phyloP scores from a whole-genome alignment of 441 rosid genomes.

The Dalechampia spathulata region DNA sequence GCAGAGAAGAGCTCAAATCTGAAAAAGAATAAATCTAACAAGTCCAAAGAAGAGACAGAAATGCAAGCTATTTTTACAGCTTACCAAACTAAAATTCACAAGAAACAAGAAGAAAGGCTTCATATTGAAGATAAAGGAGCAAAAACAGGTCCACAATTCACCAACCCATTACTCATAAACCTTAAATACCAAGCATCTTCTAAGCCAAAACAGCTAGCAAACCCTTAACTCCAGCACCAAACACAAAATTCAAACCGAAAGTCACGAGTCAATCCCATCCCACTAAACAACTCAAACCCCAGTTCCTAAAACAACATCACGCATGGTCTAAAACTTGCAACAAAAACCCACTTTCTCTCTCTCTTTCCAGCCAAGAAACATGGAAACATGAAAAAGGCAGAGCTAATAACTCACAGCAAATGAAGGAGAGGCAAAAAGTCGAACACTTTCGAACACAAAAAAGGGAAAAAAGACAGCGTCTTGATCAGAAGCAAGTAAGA shows the following conservation, averaged over 20 bases:
- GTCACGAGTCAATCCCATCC: slow-evolving; percentile 22
- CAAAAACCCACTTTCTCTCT: background rate
- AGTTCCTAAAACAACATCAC: slow-evolving; percentile 9
- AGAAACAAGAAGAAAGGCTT: slow-evolving; percentile 38
- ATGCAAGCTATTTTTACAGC: slow-evolving; percentile 44
- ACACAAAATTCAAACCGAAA: slow-evolving; percentile 1
- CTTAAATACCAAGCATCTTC: slow-evolving; percentile 42
- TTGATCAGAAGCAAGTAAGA: too few species aligned
- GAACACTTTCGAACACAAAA: slow-evolving; percentile 8
- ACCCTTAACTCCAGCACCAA: slow-evolving; percentile 4
- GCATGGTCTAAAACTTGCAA: background rate
- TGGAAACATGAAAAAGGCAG: slow-evolving; percentile 2
- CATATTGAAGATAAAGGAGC: slow-evolving; percentile 33
- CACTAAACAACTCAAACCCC: slow-evolving; percentile 13
- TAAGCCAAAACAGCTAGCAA: slow-evolving; percentile 6
- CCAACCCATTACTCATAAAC: slow-evolving; percentile 37
- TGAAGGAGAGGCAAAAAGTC: slow-evolving; percentile 14
- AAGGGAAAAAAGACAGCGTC: too few species aligned
- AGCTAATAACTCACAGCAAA: slow-evolving; percentile 20
- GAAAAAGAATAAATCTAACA: slow-evolving; percentile 25
- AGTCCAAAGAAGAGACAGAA: slow-evolving; percentile 36
- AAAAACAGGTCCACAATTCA: slow-evolving; percentile 48
- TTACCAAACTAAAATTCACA: slow-evolving; percentile 38
- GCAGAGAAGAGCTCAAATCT: slow-evolving; percentile 22
- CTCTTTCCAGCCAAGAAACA: background rate